Evolutionary conservation across 306 rosid genomes (phyloP).

Genomic region (Cicer bijugum): DNA sequence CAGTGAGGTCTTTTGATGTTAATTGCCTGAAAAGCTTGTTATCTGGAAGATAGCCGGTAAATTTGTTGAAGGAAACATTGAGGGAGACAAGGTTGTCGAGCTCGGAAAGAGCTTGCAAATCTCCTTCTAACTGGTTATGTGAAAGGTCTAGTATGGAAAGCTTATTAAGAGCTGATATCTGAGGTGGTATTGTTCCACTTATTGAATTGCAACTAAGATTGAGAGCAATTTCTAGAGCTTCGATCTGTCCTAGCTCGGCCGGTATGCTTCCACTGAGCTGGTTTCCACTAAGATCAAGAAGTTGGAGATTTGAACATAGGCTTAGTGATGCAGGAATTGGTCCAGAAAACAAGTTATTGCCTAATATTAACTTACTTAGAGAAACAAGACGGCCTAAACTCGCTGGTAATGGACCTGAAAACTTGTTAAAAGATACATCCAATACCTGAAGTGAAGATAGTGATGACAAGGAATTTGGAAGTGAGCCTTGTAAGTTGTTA

Average conservation of each 20-base stretch:
- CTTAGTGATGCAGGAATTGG: conserved; percentile 73
- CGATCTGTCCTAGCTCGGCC: conserved; percentile 62
- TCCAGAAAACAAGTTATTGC: conserved; percentile 76
- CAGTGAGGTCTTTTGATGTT: conserved; percentile 66
- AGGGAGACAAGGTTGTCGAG: conserved; percentile 88
- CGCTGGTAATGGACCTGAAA: conserved; percentile 65
- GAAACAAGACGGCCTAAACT: conserved; percentile 76
- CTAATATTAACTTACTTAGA: conserved; percentile 70
- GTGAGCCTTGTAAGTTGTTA: conserved; percentile 69
- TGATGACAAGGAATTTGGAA: conserved; percentile 70
- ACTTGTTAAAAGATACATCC: conserved; percentile 70
- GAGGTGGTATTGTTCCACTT: conserved; percentile 71
- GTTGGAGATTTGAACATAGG: conserved; percentile 73
- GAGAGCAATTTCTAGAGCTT: conserved; percentile 78
- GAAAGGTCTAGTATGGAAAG: conserved; percentile 86
- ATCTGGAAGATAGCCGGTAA: conserved; percentile 82
- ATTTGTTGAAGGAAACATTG: conserved; percentile 80
- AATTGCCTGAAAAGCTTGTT: conserved; percentile 81
- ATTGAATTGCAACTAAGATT: conserved; percentile 83
- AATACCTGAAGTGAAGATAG: conserved; percentile 76
- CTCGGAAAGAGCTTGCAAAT: conserved; percentile 61
- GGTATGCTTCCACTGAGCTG: conserved; percentile 73
- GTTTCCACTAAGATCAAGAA: conserved; percentile 90
- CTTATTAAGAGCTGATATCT: conserved; percentile 73
- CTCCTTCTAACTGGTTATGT: conserved; percentile 81